phyloP scores from a whole-genome alignment of 805 yeast species.

The Millerozyma miso region DNA sequence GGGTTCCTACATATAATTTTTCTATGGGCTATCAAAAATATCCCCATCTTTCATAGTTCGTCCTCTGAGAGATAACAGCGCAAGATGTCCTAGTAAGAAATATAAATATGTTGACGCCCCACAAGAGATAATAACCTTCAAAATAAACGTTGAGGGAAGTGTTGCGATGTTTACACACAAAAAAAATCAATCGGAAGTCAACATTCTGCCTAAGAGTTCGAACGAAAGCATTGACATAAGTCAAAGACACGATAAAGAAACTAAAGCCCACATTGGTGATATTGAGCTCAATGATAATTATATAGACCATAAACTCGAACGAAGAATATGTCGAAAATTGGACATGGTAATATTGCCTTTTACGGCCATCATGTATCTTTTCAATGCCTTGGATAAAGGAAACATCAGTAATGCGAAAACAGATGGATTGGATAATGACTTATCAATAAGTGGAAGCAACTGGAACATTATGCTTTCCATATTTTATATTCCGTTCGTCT shows the following conservation, averaged over 20 bases:
- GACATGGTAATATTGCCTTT: constrained; percentile 43
- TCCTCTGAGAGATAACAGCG: background rate
- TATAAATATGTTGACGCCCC: background rate
- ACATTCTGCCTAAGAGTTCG: constrained; percentile 6
- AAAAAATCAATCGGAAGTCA: background rate
- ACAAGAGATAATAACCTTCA: no score
- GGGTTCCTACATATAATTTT: background rate
- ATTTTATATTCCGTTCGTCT: constrained; percentile 43
- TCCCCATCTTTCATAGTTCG: background rate
- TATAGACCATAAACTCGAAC: constrained; percentile 19
- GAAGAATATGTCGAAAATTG: constrained; percentile 34
- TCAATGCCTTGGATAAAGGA: constrained; percentile 46
- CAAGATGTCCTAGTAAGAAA: background rate
- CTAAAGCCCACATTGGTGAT: constrained; percentile 14
- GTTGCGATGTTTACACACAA: background rate
- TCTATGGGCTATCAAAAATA: background rate
- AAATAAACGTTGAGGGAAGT: no score
- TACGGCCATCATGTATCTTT: constrained; percentile 43
- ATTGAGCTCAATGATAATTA: constrained; percentile 10
- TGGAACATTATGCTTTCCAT: constrained; percentile 46
- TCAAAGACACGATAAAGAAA: constrained; percentile 7
- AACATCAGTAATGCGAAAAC: constrained; percentile 36
- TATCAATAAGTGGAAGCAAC: constrained; percentile 34
- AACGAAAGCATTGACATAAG: constrained; percentile 1
- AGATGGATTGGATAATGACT: constrained; percentile 36